Conservation (phyloP, 2,329 filamentous ascomycete species). For the Calonectria crousiana region DNA sequence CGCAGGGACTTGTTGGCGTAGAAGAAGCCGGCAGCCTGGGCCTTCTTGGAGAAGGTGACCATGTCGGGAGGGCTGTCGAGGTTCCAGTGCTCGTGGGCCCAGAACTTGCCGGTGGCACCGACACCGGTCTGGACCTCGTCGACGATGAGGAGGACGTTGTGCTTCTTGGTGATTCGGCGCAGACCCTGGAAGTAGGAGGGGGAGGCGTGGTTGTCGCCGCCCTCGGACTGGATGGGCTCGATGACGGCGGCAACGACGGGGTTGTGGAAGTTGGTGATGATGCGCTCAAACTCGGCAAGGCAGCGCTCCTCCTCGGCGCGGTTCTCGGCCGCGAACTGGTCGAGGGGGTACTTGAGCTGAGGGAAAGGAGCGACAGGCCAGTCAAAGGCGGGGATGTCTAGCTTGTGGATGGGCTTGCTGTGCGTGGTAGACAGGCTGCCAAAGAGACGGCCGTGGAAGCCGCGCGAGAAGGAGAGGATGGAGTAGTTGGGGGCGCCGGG, state of each 20-base stretch:
- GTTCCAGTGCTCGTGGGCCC: slow-evolving; percentile 96
- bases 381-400: slow-evolving; percentile 94
- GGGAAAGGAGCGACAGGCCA: slow-evolving; percentile 94
- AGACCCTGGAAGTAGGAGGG: slow-evolving; percentile 87
- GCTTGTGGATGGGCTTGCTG: slow-evolving; percentile 93
- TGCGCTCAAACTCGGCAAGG: slow-evolving; percentile 82
- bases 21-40: slow-evolving; percentile 85
- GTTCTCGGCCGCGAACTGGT: slow-evolving; percentile 83
- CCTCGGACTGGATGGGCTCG: slow-evolving; percentile 92
- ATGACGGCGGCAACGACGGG: slow-evolving; percentile 84
- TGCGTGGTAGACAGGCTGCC: slow-evolving; percentile 88
- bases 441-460: slow-evolving; percentile 90
- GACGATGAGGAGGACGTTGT: slow-evolving; percentile 85
- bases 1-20: slow-evolving; percentile 85
- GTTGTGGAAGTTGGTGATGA: slow-evolving; percentile 81
- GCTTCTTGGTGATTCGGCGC: slow-evolving; percentile 79
- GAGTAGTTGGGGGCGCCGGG: slow-evolving; percentile 82
- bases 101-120: slow-evolving; percentile 92
- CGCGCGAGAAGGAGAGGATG: slow-evolving; percentile 87
- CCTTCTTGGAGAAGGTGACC: slow-evolving; percentile 96
- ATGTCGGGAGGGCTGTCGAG: slow-evolving; percentile 85
- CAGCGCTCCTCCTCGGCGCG: slow-evolving; percentile 81
- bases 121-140: slow-evolving; percentile 92
- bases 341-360: slow-evolving; percentile 84
- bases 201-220: slow-evolving; percentile 92